Base-by-base conservation (phyloP, 108 stramenopile species). In the Skeletonema costatum region DNA sequence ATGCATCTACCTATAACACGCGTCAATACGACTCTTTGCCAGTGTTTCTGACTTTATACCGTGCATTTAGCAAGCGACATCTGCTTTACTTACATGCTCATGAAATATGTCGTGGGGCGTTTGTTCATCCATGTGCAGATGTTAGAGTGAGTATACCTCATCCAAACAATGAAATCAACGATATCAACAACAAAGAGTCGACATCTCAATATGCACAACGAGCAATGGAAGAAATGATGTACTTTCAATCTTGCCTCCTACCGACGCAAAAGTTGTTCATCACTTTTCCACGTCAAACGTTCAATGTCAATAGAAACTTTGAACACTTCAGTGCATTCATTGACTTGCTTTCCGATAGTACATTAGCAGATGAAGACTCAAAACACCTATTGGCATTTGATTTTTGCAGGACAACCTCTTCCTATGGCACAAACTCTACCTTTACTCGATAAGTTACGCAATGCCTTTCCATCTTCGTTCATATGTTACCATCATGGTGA, bases 401-500 rank as follows among this genome's bases (percentile, higher is more conserved):
- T 35, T 77, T 77, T 77, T 48, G 76, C 76, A 7, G 76, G 76
- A 0, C 70, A 72, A 29, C 76, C 76, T 46, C 63, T 77, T 17
- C 62, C 60, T 19, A 8, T 70, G 1, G 13, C 29, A 29, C 16
- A 72, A 72, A 72, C 70, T 35, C 70, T 71, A 2, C 60, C 70
- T 4, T 71, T 77, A 35, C 60, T 77, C 2, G 19, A 64, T 16
- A 71, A 70, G 30, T 21, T 77, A 36, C 69, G 76, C 35, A 33
- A 10, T 14, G 29, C 61, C 19, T 77, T 77, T 33, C 76, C 76
- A 4, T 64, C 60, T 3, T 21, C 70, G 35, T 48, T 65, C 10
- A 77, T 77, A 14, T 77, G 41, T 31, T 77, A 77, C 64, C 76
- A 77, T 36, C 76, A 77, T 44, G 76, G 76, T 13, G 76, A 77